Percentiles rank a stretch among this genome's conserved stretches.
These are phyloP conservation scores for Talaromyces nanjingensis DNA, from an alignment of 495 filamentous ascomycete species.

Conservation along the genomic window DNA sequence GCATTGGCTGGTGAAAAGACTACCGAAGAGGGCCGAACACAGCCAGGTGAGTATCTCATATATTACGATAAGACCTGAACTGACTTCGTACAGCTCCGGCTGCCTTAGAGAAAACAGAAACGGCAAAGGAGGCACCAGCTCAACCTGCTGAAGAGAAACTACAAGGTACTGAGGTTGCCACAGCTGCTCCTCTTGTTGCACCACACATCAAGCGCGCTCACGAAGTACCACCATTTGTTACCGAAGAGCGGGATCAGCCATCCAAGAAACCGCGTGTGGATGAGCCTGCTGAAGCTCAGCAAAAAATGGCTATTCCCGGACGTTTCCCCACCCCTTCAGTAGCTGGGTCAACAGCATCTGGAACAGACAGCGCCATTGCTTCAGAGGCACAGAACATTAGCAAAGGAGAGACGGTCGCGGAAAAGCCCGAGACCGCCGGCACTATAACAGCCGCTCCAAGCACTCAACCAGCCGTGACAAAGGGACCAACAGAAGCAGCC, in stretches of 20 bases:
- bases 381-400: neutral
- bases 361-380: slow-evolving; percentile 3
- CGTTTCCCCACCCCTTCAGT: slow-evolving; percentile 5
- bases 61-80: slow-evolving; percentile 8
- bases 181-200: slow-evolving; percentile 10
- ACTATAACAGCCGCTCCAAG: neutral
- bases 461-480: neutral
- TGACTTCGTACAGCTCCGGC: slow-evolving; percentile 14
- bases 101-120: slow-evolving; percentile 26
- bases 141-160: neutral
- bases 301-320: neutral
- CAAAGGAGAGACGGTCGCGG: neutral
- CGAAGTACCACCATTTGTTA: slow-evolving; percentile 15
- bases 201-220: slow-evolving; percentile 20
- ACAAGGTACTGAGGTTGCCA: neutral
- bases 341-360: slow-evolving; percentile 3
- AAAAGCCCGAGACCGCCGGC: neutral
- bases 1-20: slow-evolving; percentile 11
- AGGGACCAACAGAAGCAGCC: neutral
- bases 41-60: slow-evolving; percentile 6
- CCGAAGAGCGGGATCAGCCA: slow-evolving; percentile 19
- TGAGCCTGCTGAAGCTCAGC: slow-evolving; percentile 9
- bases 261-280: slow-evolving; percentile 21
- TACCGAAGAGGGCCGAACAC: slow-evolving; percentile 15
- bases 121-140: slow-evolving; percentile 16